Evolutionary conservation across 2,329 filamentous ascomycete genomes (phyloP).

Genomic region (Botryotinia convoluta): DNA sequence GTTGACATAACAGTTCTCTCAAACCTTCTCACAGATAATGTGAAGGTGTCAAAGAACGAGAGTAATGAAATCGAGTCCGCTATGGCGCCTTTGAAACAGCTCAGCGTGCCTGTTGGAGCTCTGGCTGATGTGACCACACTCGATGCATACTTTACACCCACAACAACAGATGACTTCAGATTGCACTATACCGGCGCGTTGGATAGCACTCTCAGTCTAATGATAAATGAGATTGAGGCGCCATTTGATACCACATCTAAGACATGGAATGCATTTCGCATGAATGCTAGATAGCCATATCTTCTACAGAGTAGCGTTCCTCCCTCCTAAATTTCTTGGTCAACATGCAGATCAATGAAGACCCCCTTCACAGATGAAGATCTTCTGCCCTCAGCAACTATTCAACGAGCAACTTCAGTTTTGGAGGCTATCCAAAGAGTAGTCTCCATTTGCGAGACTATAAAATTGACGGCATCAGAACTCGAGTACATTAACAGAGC

Average conservation of each 20-base stretch:
- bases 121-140: accelerated
- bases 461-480: neutral
- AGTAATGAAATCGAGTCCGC: neutral
- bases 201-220: neutral
- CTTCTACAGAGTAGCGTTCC: neutral
- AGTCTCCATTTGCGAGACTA: neutral
- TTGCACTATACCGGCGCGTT: neutral
- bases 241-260: neutral
- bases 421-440: neutral
- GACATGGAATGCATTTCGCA: neutral
- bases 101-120: neutral
- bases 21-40: neutral
- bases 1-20: neutral
- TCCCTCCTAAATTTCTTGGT: neutral
- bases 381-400: neutral
- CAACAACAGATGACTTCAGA: neutral
- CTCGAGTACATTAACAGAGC: neutral
- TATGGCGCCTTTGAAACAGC: neutral
- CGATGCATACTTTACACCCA: neutral
- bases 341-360: neutral
- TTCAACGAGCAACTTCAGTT: neutral
- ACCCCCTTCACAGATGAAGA: neutral
- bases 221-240: neutral
- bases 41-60: neutral
- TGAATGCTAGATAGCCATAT: neutral